These are phyloP conservation scores for Coemansia sp. DNA, from an alignment of 371 early-diverging fungal genomes.

Conservation along the genomic window DNA sequence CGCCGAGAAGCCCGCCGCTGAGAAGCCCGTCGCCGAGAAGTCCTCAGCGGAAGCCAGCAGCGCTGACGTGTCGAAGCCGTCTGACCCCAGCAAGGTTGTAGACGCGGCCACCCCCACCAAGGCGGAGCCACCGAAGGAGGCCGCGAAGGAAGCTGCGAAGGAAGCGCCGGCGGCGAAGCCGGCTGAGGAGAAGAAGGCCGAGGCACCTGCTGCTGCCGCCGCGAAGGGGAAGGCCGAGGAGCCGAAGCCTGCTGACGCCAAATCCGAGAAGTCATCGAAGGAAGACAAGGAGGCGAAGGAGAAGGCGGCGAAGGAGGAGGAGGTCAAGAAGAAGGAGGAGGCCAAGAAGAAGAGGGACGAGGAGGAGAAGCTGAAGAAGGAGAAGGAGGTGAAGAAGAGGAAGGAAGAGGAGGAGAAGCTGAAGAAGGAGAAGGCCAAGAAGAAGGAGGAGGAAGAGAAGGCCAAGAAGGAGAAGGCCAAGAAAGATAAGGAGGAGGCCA, in stretches of 20 bases:
- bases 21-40: not conserved
- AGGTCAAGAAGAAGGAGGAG: slow-evolving; percentile 2
- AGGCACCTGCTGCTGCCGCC: slow-evolving; percentile 8
- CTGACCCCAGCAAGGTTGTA: slow-evolving; percentile 10
- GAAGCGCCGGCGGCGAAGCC: not conserved
- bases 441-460: slow-evolving; percentile 11
- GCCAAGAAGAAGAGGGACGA: slow-evolving; percentile 7
- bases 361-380: slow-evolving; percentile 1
- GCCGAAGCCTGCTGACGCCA: slow-evolving; percentile 9
- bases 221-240: slow-evolving; percentile 7
- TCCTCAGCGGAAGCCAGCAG: slow-evolving; percentile 3
- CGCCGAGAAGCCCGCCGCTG: slow-evolving; percentile 14
- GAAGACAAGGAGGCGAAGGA: slow-evolving; percentile 5
- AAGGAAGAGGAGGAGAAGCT: slow-evolving; percentile 1
- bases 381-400: slow-evolving; percentile 10
- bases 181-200: slow-evolving; percentile 9
- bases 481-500: slow-evolving; percentile 5
- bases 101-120: slow-evolving; percentile 9
- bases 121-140: slow-evolving; percentile 1
- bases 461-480: slow-evolving; percentile 5
- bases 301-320: slow-evolving; percentile 3
- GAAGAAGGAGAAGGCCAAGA: slow-evolving; percentile 1
- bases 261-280: not conserved
- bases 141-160: slow-evolving; percentile 2
- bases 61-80: slow-evolving; percentile 3